These are phyloP conservation scores for Suhomyces faveliae DNA, from an alignment of 805 yeast species.

Conservation along the genomic window DNA sequence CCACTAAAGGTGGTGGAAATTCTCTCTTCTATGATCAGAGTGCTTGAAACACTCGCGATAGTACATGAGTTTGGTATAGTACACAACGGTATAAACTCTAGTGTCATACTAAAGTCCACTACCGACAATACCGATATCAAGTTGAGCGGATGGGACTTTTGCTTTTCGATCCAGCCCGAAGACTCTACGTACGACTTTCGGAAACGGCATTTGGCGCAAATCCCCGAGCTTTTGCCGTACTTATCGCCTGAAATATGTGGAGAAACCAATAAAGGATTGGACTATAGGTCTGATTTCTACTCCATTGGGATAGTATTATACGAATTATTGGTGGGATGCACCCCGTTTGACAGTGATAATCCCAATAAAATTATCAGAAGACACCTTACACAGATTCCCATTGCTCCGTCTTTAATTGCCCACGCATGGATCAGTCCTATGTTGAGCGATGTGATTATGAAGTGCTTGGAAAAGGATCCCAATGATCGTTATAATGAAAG, in stretches of 20 bases:
- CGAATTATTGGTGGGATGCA: slow-evolving; percentile 44
- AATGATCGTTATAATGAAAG: slow-evolving; percentile 38
- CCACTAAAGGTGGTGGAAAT: slow-evolving; percentile 19
- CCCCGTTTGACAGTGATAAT: slow-evolving; percentile 44
- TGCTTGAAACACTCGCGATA: slow-evolving; percentile 22
- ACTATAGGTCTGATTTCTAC: slow-evolving; percentile 49
- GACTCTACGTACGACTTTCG: slow-evolving; percentile 43
- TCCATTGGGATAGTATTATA: slow-evolving; percentile 50
- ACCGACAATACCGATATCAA: slow-evolving; percentile 28
- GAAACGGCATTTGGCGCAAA: slow-evolving; percentile 35
- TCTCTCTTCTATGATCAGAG: slow-evolving; percentile 22
- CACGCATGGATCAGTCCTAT: slow-evolving; percentile 25
- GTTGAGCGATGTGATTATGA: slow-evolving; percentile 42
- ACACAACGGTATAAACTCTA: slow-evolving; percentile 46
- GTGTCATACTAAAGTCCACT: slow-evolving; percentile 36
- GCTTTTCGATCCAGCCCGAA: slow-evolving; percentile 42
- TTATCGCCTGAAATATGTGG: slow-evolving; percentile 53
- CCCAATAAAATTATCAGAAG: slow-evolving; percentile 37
- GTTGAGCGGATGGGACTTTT: slow-evolving; percentile 49
- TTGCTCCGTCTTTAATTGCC: slow-evolving; percentile 35
- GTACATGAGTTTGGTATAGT: slow-evolving; percentile 44
- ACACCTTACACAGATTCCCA: slow-evolving; percentile 42
- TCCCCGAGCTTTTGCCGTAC: slow-evolving; percentile 43
- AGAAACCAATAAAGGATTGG: slow-evolving; percentile 36
- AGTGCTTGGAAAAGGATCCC: slow-evolving; percentile 41